Base-by-base conservation (phyloP, 768 basidiomycete species). In the Psilocybe subaeruginosa region DNA sequence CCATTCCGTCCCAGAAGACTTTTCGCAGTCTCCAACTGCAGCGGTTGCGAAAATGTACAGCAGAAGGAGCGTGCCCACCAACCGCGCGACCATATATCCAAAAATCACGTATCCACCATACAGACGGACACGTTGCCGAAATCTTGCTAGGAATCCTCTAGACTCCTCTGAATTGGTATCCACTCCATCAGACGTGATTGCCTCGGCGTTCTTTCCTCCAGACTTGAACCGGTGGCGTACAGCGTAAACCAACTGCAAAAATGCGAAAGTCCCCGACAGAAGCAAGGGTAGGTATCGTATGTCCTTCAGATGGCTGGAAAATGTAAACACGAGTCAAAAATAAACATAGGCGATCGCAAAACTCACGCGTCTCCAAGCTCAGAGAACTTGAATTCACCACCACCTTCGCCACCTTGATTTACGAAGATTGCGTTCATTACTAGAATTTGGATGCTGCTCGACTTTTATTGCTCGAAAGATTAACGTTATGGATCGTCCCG, bases 71-170 rank as follows among this genome's bases (percentile, higher is more conserved):
- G 41, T 33, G 8, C 50, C 56, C 8, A 46, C 49, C 12, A 62
- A 29, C 11, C 61, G 61, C 1, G 56, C 50, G 12, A 46, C 35
- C 50, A 52, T 57, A 17, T 46, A 62, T 2, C 39, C 61, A 53
- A 57, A 53, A 43, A 57, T 57, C n/a, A 5, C n/a, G 8, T 37
- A 53, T 37, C 61, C 56, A 29, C 61, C 61, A 30, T 27, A 45
- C 5, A 8, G 4, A n/a, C 14, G 55, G 2, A 56, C n/a, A 4
- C 27, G 6, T 11, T 17, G 16, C n/a, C 31, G 3, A 9, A 56
- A 5, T 29, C 30, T 47, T 46, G 27, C 19, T 16, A 14, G 7
- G 19, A 56, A 14, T 4, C 49, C 23, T 30, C 9, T 31, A 12
- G 27, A 23, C 23, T 23, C 23, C 23, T 23, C 23, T 23, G 23